Percentiles rank a stretch among this genome's conserved stretches.
phyloP scores from a whole-genome alignment of 2,329 filamentous ascomycete genomes.

The Colletotrichum sp. region DNA sequence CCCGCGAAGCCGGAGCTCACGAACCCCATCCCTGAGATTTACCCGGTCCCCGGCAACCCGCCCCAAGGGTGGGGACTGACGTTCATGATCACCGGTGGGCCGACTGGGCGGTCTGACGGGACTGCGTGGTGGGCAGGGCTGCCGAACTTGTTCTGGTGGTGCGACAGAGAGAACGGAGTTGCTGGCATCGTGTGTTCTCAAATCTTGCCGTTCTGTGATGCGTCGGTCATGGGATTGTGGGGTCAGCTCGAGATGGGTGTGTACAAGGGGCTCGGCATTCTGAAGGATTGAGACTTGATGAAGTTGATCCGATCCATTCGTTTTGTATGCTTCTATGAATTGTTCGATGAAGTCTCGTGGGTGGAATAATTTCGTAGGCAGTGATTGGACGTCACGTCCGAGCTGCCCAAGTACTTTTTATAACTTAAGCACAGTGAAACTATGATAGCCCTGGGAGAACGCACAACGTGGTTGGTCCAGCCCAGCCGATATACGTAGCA shows the following conservation, averaged over 20 bases:
- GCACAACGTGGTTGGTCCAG: background rate
- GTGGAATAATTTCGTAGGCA: background rate
- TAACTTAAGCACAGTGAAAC: background rate
- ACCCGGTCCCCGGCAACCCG: constrained; percentile 44
- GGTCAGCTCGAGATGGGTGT: constrained; percentile 39
- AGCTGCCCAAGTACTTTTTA: background rate
- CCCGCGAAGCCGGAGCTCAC: constrained; percentile 54
- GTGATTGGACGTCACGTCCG: background rate
- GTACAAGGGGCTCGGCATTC: constrained; percentile 29
- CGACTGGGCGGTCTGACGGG: constrained; percentile 55
- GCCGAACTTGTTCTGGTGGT: constrained; percentile 68
- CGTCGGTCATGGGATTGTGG: constrained; percentile 46
- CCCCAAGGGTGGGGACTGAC: constrained; percentile 70
- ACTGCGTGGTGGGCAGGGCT: constrained; percentile 65
- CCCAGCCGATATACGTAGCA: background rate
- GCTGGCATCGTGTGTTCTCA: constrained; percentile 57
- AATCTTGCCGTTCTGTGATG: constrained; percentile 54
- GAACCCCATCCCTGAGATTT: constrained; percentile 55
- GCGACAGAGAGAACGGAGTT: constrained; percentile 62
- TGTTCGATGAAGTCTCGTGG: background rate
- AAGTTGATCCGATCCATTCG: background rate
- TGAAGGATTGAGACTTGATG: background rate
- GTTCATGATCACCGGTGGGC: constrained; percentile 55
- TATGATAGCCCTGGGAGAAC: background rate
- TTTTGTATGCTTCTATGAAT: background rate